phyloP scores from a whole-genome alignment of 177 flowering plant species.

The Vitis hybrid region DNA sequence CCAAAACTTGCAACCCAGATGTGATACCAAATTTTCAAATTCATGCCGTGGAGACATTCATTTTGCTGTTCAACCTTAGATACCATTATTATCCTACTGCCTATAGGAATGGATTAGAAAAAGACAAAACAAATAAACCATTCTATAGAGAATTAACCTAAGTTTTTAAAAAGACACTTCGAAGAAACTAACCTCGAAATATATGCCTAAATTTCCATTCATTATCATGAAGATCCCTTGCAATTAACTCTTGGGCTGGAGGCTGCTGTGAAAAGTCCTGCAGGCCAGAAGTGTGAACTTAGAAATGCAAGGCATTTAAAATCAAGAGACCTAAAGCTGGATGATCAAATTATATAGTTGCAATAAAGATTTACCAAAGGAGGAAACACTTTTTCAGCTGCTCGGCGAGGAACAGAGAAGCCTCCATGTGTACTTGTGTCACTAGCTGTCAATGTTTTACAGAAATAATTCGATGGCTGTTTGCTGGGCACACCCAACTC shows the following conservation, averaged over 20 bases:
- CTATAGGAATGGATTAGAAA: too few relatives aligned
- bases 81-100: too few relatives aligned
- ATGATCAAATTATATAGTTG: neutral
- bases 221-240: constrained; percentile 91
- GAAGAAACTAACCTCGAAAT: constrained; percentile 67
- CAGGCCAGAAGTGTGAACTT: constrained; percentile 10
- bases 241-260: constrained; percentile 93
- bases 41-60: neutral
- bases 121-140: too few relatives aligned
- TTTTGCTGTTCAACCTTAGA: too few relatives aligned
- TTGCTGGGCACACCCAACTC: constrained; percentile 65
- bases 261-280: constrained; percentile 93
- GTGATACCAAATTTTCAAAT: neutral
- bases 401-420: constrained; percentile 83
- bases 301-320: neutral
- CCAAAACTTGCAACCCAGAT: neutral
- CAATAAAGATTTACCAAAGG: constrained; percentile 46
- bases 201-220: constrained; percentile 98
- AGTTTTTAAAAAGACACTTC: neutral
- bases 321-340: neutral
- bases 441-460: constrained; percentile 78
- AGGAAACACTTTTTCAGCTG: constrained; percentile 85
- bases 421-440: constrained; percentile 91
- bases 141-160: too few relatives aligned
- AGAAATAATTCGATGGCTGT: constrained; percentile 76